Base-by-base conservation (phyloP, 2,329 filamentous ascomycete genomes). In the Chaetomiaceae sp. region DNA sequence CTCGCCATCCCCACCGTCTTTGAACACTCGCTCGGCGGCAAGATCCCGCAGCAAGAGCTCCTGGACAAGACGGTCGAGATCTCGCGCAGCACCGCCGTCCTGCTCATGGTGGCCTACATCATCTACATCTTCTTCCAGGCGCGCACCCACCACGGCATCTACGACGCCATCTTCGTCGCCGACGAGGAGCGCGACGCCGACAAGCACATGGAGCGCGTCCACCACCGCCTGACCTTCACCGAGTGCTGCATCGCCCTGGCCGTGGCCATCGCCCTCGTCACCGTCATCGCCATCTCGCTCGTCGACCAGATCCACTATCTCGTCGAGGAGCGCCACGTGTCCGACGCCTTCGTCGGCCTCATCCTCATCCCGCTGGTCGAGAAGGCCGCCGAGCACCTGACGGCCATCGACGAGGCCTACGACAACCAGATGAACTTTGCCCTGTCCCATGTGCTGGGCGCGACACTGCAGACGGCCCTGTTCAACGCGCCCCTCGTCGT, bases 401-500 rank as follows among this genome's bases (percentile, higher is more conserved):
- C 87, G 2, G 87, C 89, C 37, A 76, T 95, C 54, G 88, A 94
- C 62, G 89, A 95, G 75, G 89, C 89, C 21, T 92, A 84, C 77
- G 86, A 89, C 62, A 82, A 88, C 66, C 84, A 86, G 66, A 90
- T 91, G 77, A 94, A 94, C 72, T 85, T 91, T 69, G 89, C 89
- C 0, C 77, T 94, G 23, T 87, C 88, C 40, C 90, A 96, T 67
- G 88, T 94, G 48, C 82, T 96, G 37, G 90, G 89, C 42, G 85
- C 90, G 2, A 92, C 88, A 0, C 86, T 96, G 54, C 91, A 96
- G 71, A 96, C 91, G 0, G 89, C 90, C 1, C 79, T 96, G 29
- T 83, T 96, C 65, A 96, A 95, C 66, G 89, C 85, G 0, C 90
- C 91, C 0, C 78, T 96, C 4, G 84, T 89, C 7, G 83, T 95